Evolutionary conservation across 2,329 filamentous ascomycete species (phyloP).

Genomic region (Coleophoma crateriformis): DNA sequence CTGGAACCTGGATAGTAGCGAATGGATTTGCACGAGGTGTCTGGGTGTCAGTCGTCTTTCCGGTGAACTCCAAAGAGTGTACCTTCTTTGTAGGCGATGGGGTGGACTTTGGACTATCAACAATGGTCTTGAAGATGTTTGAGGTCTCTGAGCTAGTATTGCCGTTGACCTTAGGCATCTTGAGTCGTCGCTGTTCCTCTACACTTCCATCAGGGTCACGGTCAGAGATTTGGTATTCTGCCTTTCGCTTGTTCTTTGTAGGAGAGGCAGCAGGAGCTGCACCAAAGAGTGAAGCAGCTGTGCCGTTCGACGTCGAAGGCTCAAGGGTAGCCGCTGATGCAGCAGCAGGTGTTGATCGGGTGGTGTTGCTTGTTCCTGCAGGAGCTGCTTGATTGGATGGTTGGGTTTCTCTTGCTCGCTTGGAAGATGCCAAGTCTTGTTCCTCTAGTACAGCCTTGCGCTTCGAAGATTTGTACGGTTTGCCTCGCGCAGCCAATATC

Average conservation of each 20-base stretch:
- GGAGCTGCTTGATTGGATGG: not conserved
- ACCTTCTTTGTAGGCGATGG: conserved; percentile 13
- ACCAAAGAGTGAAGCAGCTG: conserved; percentile 1
- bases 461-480: conserved; percentile 10
- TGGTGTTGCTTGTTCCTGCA: not conserved
- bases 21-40: conserved; percentile 22
- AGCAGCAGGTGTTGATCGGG: not conserved
- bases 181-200: conserved; percentile 9
- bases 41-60: conserved; percentile 6
- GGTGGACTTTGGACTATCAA: conserved; percentile 18
- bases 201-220: conserved; percentile 17
- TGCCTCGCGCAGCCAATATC: conserved; percentile 6
- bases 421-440: conserved; percentile 16
- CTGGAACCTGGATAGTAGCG: conserved; percentile 13
- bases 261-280: not conserved
- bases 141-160: conserved; percentile 22
- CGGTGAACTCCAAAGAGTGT: conserved; percentile 5
- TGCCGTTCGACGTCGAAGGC: conserved; percentile 1
- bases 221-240: conserved; percentile 20
- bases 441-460: conserved; percentile 14
- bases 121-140: conserved; percentile 23
- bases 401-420: conserved; percentile 11
- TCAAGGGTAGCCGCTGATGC: conserved; percentile 2
- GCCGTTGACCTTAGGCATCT: not conserved
- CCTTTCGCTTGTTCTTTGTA: conserved; percentile 21